Conservation (phyloP, 2,329 filamentous ascomycete genomes). For the Cryphonectria radicalis region DNA sequence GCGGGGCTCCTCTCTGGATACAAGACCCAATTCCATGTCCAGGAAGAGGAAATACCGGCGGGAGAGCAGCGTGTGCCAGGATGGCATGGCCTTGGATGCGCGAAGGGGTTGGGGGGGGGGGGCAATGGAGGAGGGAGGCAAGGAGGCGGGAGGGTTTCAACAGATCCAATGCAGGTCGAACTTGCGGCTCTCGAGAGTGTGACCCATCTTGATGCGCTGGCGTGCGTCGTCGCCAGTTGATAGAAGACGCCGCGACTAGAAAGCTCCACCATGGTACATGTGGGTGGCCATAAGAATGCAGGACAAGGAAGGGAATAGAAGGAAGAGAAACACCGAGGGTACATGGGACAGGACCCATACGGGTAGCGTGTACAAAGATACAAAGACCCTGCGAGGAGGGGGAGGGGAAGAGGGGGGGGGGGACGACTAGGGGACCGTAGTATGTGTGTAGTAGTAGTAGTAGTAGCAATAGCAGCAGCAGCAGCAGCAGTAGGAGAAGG, state of each 20-base stretch:
- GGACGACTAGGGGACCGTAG: conserved; percentile 9
- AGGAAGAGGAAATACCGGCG: conserved; percentile 42
- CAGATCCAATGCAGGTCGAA: conserved; percentile 60
- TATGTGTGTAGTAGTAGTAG: neutral
- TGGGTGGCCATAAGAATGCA: conserved; percentile 37
- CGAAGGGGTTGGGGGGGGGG: neutral
- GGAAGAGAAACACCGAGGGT: conserved; percentile 29
- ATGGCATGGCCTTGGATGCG: conserved; percentile 39
- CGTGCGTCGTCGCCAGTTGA: conserved; percentile 83
- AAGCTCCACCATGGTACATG: conserved; percentile 64
- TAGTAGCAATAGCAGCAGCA: neutral
- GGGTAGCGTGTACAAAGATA: conserved; percentile 24
- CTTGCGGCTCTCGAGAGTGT: conserved; percentile 70
- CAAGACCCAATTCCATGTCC: conserved; percentile 31
- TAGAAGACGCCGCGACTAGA: conserved; percentile 65
- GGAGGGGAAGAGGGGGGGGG: too few relatives aligned
- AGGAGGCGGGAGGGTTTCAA: conserved; percentile 46
- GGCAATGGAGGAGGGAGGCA: conserved; percentile 9
- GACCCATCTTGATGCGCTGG: conserved; percentile 88
- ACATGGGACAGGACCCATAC: conserved; percentile 21
- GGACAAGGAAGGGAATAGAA: conserved; percentile 27
- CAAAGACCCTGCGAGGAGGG: conserved; percentile 22
- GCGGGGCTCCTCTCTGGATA: conserved; percentile 46
- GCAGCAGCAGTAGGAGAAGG: neutral
- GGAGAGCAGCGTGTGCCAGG: conserved; percentile 39